Percentiles rank a stretch among this genome's conserved stretches.
These are phyloP conservation scores for Calonectria pteridis DNA, from an alignment of 2,329 filamentous ascomycete genomes.

Conservation along the genomic window DNA sequence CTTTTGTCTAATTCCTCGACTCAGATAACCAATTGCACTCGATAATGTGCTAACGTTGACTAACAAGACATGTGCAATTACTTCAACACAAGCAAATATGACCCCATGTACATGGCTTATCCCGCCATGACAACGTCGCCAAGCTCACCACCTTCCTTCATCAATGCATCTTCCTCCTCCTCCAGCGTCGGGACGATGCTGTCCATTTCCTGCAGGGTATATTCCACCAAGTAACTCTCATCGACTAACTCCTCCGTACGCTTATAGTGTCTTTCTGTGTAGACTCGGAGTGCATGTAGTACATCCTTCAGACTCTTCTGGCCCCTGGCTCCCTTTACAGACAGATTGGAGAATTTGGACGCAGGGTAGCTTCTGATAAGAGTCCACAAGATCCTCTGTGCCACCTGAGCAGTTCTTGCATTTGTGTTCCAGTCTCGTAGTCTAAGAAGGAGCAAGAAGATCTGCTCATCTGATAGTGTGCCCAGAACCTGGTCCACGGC, in stretches of 20 bases:
- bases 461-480: constrained; percentile 84
- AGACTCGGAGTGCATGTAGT: constrained; percentile 86
- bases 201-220: constrained; percentile 94
- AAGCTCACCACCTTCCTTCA: constrained; percentile 54
- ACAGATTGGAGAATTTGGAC: constrained; percentile 78
- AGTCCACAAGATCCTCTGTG: constrained; percentile 86
- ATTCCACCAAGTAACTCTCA: constrained; percentile 94
- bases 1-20: constrained; percentile 23
- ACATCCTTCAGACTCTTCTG: constrained; percentile 84
- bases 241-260: constrained; percentile 90
- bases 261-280: constrained; percentile 94
- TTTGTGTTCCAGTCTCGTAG: constrained; percentile 98
- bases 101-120: neutral
- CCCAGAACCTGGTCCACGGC: constrained; percentile 87
- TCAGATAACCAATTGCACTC: neutral
- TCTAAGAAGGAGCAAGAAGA: constrained; percentile 84
- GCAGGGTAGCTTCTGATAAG: constrained; percentile 86
- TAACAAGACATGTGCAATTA: neutral
- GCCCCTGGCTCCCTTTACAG: constrained; percentile 67
- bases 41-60: neutral
- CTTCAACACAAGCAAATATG: neutral
- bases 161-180: constrained; percentile 46
- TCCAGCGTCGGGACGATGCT: constrained; percentile 66
- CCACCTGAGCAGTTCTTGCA: constrained; percentile 84
- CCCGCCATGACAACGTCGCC: constrained; percentile 56